Base-by-base conservation (phyloP, 306 rosid species). In the Rosa persica region DNA sequence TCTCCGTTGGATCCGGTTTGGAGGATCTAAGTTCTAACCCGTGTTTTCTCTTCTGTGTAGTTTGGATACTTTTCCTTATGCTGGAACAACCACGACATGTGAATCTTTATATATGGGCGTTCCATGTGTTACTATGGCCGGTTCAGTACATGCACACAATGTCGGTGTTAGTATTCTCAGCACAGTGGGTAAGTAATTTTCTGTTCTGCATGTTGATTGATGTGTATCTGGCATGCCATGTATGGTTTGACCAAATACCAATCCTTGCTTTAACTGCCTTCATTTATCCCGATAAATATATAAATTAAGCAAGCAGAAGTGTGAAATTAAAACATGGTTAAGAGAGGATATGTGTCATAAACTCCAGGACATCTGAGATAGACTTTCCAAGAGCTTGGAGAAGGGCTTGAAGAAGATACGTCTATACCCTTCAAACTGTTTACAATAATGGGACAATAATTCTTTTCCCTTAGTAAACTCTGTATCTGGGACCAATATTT, bases 71-170 rank as follows among this genome's bases (percentile, higher is more conserved):
- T 95, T 93, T 81, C 99, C 99, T 13, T 95, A 95, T 86, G 99
- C 99, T 75, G 98, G 99, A 78, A 95, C 99, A 27, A 95, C 99
- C 34, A 95, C 99, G 7, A 93, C 99, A 38, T 95, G 99, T 47
- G 98, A 95, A 78, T 95, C 98, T 73, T 84, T 95, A 76, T 95
- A 89, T 89, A 95, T 95, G 99, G 99, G 99, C 66, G 99, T 95
- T 78, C 99, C 99, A 22, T 95, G 99, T 86, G 92, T 95, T 76
- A 93, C 96, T 58, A 95, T 95, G 99, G 96, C 92, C 70, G 99
- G 99, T 77, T 90, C 99, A 22, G 93, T 90, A 51, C 99, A 95
- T 78, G 99, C 99, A 46, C 99, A 95, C 85, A 95, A 95, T 82
- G 99, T 95, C 81, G 99, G 99, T 17, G 99, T 93, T 82, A 95